These are phyloP conservation scores for Filobasidium floriforme DNA, from an alignment of 768 basidiomycete genomes.

Conservation along the genomic window DNA sequence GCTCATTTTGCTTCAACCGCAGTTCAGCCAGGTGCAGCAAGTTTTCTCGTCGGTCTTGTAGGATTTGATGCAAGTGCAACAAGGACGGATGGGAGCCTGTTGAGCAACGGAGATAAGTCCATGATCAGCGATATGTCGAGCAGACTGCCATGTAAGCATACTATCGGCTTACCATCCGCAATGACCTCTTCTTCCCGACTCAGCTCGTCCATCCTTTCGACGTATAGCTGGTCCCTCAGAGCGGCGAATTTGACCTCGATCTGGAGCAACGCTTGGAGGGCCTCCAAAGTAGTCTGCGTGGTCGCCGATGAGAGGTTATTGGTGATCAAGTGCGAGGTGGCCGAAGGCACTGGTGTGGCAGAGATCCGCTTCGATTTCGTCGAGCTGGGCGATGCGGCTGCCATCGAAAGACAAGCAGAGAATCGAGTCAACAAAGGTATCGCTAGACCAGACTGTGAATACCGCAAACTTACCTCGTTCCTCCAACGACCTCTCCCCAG, in stretches of 20 bases:
- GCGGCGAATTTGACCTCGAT: constrained; percentile 92
- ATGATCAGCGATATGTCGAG: background rate
- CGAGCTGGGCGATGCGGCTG: background rate
- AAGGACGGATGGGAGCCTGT: constrained; percentile 80
- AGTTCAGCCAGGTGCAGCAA: constrained; percentile 71
- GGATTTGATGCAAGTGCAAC: constrained; percentile 67
- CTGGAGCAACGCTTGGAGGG: constrained; percentile 72
- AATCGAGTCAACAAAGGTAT: background rate
- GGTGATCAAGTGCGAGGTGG: constrained; percentile 53
- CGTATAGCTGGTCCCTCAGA: constrained; percentile 74
- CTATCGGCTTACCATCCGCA: constrained; percentile 55
- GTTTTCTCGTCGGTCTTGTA: constrained; percentile 69
- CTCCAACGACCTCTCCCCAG: constrained; percentile 5
- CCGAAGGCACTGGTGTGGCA: constrained; percentile 49
- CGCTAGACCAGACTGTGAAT: background rate
- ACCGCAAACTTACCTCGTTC: constrained; percentile 1
- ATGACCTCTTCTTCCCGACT: constrained; percentile 81
- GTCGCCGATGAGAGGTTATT: constrained; percentile 26
- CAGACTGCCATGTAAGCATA: background rate
- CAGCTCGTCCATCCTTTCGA: constrained; percentile 87
- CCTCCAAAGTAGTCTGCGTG: constrained; percentile 52
- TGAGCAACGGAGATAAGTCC: constrained; percentile 8
- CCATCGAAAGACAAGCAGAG: background rate
- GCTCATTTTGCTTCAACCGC: constrained; percentile 62
- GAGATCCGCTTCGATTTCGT: constrained; percentile 14